A percentile compares a stretch with the other conserved stretches of the same genome.
These are phyloP conservation scores for Cutaneotrichosporon dermatis DNA, from an alignment of 1,284 basidiomycete species.

Conservation along the genomic window DNA sequence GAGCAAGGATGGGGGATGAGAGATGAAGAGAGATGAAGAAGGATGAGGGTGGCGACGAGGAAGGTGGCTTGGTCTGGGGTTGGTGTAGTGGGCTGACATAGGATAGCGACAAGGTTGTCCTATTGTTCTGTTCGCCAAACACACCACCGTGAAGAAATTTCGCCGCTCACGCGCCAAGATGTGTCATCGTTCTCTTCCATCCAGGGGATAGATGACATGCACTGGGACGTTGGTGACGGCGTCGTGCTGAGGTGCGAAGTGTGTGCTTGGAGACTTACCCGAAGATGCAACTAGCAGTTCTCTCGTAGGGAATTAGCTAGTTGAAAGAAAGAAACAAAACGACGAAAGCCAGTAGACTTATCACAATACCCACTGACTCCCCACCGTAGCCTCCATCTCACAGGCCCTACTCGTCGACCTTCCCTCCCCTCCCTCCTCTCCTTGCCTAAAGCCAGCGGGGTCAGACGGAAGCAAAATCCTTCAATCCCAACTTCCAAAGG, in stretches of 20 bases:
- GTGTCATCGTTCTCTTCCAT: background rate
- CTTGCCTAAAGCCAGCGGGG: too few relatives aligned
- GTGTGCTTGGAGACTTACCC: conserved; percentile 6
- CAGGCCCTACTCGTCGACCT: too few relatives aligned
- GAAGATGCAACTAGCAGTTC: conserved; percentile 18
- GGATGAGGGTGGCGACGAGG: background rate
- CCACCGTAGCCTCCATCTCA: too few relatives aligned
- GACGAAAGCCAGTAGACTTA: too few relatives aligned
- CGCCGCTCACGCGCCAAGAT: background rate
- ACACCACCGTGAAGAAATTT: conserved; percentile 3
- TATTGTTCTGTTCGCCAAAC: too few relatives aligned
- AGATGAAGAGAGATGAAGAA: background rate
- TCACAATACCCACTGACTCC: too few relatives aligned
- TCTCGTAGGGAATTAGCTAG: conserved; percentile 11
- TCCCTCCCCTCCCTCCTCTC: too few relatives aligned
- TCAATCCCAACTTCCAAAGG: too few relatives aligned
- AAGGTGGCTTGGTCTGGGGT: background rate
- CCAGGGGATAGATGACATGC: too few relatives aligned
- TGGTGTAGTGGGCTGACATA: background rate
- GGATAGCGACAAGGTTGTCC: background rate
- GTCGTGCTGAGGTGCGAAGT: too few relatives aligned
- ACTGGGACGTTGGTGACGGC: too few relatives aligned
- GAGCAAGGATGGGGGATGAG: background rate
- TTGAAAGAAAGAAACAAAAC: conserved; percentile 7
- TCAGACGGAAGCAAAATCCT: too few relatives aligned